Conservation (phyloP, 2,329 filamentous ascomycete genomes). For the Diatrype stigma region DNA sequence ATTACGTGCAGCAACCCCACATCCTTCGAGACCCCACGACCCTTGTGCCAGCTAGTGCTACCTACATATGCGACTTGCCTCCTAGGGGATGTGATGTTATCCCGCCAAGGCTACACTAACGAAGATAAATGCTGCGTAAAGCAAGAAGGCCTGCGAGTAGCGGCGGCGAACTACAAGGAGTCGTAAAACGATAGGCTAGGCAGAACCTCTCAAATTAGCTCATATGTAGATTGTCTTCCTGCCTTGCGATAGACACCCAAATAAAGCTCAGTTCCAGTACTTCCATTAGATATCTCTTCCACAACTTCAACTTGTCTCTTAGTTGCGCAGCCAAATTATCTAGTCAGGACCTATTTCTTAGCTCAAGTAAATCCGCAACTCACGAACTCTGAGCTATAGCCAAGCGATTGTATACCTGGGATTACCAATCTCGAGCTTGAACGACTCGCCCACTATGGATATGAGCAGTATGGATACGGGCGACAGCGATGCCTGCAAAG, state of each 20-base stretch:
- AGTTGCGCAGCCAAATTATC: no score
- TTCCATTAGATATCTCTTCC: no score
- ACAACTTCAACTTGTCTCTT: no score
- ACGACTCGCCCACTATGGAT: slow-evolving; percentile 6
- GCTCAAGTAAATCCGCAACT: no score
- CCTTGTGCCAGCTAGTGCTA: not conserved
- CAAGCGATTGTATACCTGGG: no score
- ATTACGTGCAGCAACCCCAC: no score
- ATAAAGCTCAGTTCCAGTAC: not conserved
- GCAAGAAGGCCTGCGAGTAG: no score
- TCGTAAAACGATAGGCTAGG: not conserved
- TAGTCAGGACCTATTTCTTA: no score
- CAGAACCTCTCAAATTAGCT: not conserved
- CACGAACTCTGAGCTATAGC: no score
- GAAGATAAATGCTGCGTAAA: no score
- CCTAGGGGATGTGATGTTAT: not conserved
- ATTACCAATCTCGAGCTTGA: not conserved
- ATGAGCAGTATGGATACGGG: not conserved
- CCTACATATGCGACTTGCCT: not conserved
- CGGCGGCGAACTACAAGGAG: no score
- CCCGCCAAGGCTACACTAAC: not conserved
- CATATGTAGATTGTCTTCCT: not conserved
- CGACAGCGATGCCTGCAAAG: slow-evolving; percentile 2
- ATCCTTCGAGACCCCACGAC: no score
- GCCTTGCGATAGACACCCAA: not conserved